phyloP scores from a whole-genome alignment of 1,139 yeast species.

The Blastobotrys capitulatus region DNA sequence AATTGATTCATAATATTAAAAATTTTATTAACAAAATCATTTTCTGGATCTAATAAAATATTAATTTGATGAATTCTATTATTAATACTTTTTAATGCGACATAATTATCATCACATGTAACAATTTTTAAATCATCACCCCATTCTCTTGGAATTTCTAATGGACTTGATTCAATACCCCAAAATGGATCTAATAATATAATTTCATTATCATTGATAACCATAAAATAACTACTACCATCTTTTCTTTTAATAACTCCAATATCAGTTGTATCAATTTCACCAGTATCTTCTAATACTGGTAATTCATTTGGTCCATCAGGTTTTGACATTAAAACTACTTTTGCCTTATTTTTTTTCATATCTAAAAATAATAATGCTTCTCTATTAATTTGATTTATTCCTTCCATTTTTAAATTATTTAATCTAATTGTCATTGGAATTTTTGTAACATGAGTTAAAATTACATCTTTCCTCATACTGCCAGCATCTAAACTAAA shows the following conservation, averaged over 20 bases:
- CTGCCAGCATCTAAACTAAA: conserved; percentile 20
- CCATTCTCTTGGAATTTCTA: conserved; percentile 18
- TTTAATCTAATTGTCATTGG: conserved; percentile 3
- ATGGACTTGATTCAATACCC: conserved; percentile 45
- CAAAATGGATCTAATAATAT: conserved; percentile 62
- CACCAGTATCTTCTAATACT: conserved; percentile 1
- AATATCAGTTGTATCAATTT: conserved; percentile 1
- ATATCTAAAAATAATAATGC: conserved; percentile 45
- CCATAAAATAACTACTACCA: conserved; percentile 3
- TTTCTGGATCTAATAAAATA: conserved; percentile 45
- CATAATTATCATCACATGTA: conserved; percentile 16
- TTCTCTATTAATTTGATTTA: conserved; percentile 34
- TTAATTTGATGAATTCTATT: conserved; percentile 35
- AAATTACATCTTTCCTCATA: conserved; percentile 58
- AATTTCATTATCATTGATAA: conserved; percentile 27
- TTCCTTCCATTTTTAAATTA: conserved; percentile 18
- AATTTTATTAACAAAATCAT: conserved; percentile 39
- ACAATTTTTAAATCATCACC: conserved; percentile 14
- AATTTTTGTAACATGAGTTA: conserved; percentile 43
- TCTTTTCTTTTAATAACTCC: conserved; percentile 1
- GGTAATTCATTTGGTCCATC: conserved; percentile 20
- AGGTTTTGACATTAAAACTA: conserved; percentile 22
- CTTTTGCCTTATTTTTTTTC: conserved; percentile 18
- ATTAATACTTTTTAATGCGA: conserved; percentile 12
- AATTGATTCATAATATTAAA: conserved; percentile 35